A percentile compares a stretch with the other conserved stretches of the same genome.
Conservation (phyloP, 768 basidiomycete genomes). For the Termitomyces titanicus region DNA sequence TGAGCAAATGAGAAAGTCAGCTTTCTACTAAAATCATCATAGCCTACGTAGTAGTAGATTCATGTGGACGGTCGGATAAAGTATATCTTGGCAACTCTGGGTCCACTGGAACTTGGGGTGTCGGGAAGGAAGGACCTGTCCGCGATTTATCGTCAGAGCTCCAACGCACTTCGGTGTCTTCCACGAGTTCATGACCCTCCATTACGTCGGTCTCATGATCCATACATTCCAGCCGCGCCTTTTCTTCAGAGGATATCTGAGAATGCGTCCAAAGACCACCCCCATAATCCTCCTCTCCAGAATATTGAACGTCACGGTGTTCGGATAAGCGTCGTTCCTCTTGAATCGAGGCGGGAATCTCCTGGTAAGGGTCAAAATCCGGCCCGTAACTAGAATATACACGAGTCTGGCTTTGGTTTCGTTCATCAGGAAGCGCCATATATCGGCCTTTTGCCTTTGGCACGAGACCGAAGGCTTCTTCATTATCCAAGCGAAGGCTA, state of each 20-base stretch:
- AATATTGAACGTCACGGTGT: conserved; percentile 10
- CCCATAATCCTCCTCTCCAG: conserved; percentile 29
- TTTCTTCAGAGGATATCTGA: conserved; percentile 30
- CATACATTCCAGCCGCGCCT: conserved; percentile 20
- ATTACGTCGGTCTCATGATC: conserved; percentile 12
- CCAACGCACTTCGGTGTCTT: neutral
- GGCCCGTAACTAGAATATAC: conserved; percentile 11
- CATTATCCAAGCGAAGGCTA: conserved; percentile 29
- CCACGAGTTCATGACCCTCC: conserved; percentile 1
- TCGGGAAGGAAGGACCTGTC: neutral
- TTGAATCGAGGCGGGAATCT: conserved; percentile 16
- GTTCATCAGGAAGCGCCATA: conserved; percentile 19
- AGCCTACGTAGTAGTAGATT: neutral
- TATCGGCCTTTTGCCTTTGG: conserved; percentile 23
- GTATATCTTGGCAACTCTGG: conserved; percentile 17
- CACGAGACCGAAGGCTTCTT: conserved; percentile 33
- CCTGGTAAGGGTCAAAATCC: conserved; percentile 40
- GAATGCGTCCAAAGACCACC: conserved; percentile 33
- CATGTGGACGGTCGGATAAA: conserved; percentile 2
- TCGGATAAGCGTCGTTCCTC: conserved; percentile 2
- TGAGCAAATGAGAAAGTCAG: neutral
- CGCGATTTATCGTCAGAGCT: neutral
- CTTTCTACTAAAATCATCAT: neutral
- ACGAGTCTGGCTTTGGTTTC: conserved; percentile 3
- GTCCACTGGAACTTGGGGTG: conserved; percentile 5